Percentiles rank a stretch among this genome's conserved stretches.
Conservation (phyloP, 495 filamentous ascomycete genomes). For the Eremomyces bilateralis region DNA sequence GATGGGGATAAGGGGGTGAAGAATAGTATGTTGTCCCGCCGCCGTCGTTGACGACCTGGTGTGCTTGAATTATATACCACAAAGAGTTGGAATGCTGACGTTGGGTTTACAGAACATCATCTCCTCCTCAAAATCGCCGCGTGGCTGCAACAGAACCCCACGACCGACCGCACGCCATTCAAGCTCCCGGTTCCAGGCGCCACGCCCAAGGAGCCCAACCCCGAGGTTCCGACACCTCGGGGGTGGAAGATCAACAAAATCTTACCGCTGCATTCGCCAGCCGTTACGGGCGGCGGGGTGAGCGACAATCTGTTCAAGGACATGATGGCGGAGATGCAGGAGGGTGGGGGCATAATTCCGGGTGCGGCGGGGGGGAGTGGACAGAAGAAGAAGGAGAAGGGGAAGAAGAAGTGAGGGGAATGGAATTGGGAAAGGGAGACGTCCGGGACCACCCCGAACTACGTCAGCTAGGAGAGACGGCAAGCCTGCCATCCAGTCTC, state of each 20-base stretch:
- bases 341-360: constrained; percentile 18
- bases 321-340: constrained; percentile 85
- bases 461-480: no score
- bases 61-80: no score
- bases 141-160: constrained; percentile 57
- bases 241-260: constrained; percentile 83
- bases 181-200: constrained; percentile 41
- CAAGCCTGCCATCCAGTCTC: no score
- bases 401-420: constrained; percentile 18
- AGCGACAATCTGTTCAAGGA: constrained; percentile 93
- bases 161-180: constrained; percentile 42
- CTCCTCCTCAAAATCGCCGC: constrained; percentile 55
- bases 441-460: no score
- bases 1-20: constrained; percentile 31
- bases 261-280: constrained; percentile 67
- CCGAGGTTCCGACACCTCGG: constrained; percentile 52
- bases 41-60: background rate
- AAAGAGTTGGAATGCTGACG: no score
- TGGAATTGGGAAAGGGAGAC: background rate
- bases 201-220: constrained; percentile 37
- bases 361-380: constrained; percentile 15
- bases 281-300: constrained; percentile 80
- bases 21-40: constrained; percentile 38
- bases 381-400: constrained; percentile 24
- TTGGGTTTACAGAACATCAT: constrained; percentile 41